These are phyloP conservation scores for Haplographium delicatum DNA, from an alignment of 495 filamentous ascomycete species.

Conservation along the genomic window DNA sequence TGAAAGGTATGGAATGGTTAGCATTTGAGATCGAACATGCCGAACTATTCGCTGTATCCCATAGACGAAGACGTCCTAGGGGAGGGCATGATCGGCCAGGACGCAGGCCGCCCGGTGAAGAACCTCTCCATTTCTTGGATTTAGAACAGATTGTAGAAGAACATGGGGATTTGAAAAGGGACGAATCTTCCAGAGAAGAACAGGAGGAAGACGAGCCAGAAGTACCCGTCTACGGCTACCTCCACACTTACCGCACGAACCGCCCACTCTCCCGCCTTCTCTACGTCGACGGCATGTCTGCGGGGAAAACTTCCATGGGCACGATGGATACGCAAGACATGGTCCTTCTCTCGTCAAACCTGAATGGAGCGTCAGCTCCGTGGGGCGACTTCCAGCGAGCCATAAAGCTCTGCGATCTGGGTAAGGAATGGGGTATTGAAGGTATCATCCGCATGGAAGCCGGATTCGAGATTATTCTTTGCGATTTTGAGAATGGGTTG, in stretches of 20 bases:
- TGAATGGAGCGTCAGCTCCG: not conserved
- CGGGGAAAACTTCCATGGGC: conserved; percentile 52
- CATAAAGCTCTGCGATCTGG: conserved; percentile 42
- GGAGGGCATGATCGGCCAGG: not conserved
- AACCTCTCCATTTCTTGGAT: too few relatives aligned
- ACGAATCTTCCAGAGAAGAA: not conserved
- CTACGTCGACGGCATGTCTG: conserved; percentile 59
- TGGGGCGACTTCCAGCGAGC: conserved; percentile 42
- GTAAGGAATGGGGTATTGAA: conserved; percentile 47
- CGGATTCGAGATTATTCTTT: conserved; percentile 67
- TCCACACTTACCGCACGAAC: conserved; percentile 48
- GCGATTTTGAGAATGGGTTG: conserved; percentile 39
- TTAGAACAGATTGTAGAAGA: not conserved
- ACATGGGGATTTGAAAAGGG: not conserved
- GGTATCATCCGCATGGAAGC: conserved; percentile 63
- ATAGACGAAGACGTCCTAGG: too few relatives aligned
- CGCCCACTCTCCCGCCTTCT: conserved; percentile 44
- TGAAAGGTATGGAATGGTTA: conserved; percentile 57
- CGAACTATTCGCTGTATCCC: conserved; percentile 53
- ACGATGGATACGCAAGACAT: conserved; percentile 58
- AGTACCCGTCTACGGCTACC: conserved; percentile 34
- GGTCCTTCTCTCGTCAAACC: conserved; percentile 32
- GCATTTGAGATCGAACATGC: conserved; percentile 69
- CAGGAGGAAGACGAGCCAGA: conserved; percentile 6
- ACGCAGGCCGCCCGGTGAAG: conserved; percentile 2